These are phyloP conservation scores for Colletotrichum endophyticum DNA, from an alignment of 2,329 filamentous ascomycete genomes.

Conservation along the genomic window DNA sequence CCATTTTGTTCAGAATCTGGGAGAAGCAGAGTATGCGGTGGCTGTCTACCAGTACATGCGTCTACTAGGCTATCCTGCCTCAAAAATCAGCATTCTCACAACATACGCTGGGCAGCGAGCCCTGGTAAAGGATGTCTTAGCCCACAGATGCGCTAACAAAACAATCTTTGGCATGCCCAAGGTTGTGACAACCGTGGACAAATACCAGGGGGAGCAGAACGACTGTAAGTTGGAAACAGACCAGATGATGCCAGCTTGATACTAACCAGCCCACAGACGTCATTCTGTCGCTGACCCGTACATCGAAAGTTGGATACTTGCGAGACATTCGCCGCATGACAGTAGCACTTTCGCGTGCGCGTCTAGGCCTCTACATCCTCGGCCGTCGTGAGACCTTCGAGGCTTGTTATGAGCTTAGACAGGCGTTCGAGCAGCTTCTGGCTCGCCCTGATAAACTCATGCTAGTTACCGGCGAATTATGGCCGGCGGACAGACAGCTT, in stretches of 20 bases:
- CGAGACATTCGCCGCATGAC: conserved; percentile 93
- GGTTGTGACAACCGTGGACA: conserved; percentile 93
- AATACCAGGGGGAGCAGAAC: conserved; percentile 99
- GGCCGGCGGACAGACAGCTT: conserved; percentile 66
- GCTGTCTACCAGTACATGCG: conserved; percentile 98
- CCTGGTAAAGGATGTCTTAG: conserved; percentile 85
- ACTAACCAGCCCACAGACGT: conserved; percentile 67
- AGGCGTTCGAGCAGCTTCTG: conserved; percentile 82
- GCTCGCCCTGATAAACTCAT: conserved; percentile 80
- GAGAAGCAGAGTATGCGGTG: conserved; percentile 96
- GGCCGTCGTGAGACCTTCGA: conserved; percentile 90
- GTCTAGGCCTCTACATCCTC: conserved; percentile 89
- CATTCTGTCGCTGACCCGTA: conserved; percentile 91
- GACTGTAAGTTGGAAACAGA: conserved; percentile 75
- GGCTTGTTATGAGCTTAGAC: conserved; percentile 82
- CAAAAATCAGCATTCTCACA: conserved; percentile 84
- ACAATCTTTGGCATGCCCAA: conserved; percentile 87
- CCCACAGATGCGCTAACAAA: conserved; percentile 82
- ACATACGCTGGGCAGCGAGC: conserved; percentile 94
- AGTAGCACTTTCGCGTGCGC: conserved; percentile 89
- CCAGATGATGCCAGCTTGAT: background rate
- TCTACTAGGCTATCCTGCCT: conserved; percentile 86
- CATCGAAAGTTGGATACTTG: conserved; percentile 87
- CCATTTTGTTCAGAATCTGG: conserved; percentile 95
- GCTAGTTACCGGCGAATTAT: conserved; percentile 87